Base-by-base conservation (phyloP, 106 monocot species). In the Amphibolis antarctica region DNA sequence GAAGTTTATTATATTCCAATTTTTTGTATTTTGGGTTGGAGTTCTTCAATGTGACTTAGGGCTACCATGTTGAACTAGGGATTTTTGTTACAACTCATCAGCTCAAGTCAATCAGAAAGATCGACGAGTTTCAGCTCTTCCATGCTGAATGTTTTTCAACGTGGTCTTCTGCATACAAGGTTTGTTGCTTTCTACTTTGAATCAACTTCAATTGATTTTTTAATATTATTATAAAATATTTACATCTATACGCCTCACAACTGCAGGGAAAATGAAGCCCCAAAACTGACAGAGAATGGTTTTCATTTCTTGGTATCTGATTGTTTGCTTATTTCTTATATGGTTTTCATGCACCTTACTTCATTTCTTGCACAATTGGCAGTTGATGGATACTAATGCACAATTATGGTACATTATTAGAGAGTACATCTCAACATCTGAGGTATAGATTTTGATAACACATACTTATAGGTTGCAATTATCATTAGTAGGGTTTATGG, bases 341-440 rank as follows among this genome's bases (percentile, higher is more conserved):
- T 51, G 17, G 10, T 36, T 29, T 13, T 60, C 20, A 0, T 20
- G 6, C 7, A 0, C n/a, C 60, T 60, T 60, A 1, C 36, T 1
- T 60, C 31, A 1, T 29, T 60, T 36, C 18, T 14, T 31, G 28
- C 31, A 63, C 59, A 65, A 42, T 49, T 21, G 5, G 46, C 84
- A 98, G 96, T 78, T 98, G 53, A 87, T 98, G 96, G 96, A 91
- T 51, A 98, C 96, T 61, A 98, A 87, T 79, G 96, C 96, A 55
- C 96, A 98, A 58, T 71, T 98, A 49, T 96, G 90, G 90, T 87
- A 90, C 66, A 96, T 96, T 69, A 82, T 89, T 72, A 86, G 94
- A 69, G 94, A 96, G 80, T 96, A 96, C 55, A 96, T 96, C 23
- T 89, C 89, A 54, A 75, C 81, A 31, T 66, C 94, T 59, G 94